Percentiles rank a stretch among this genome's conserved stretches.
Evolutionary conservation across 2,329 filamentous ascomycete genomes (phyloP).

Genomic region (Immersiporthe knoxdaviesiana): DNA sequence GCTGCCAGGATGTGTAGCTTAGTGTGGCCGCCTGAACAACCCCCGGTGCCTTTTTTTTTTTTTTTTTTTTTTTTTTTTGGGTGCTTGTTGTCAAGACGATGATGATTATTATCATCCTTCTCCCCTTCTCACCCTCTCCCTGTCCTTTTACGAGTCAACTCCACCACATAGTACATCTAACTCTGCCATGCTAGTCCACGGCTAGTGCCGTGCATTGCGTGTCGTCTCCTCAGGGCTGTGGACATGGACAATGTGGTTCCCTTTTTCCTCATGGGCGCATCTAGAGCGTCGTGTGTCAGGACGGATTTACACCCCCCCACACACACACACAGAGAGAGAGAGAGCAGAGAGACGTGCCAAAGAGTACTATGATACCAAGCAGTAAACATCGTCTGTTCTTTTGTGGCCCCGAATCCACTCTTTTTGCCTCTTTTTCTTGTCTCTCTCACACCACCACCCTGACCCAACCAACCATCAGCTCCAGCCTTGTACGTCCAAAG

Average conservation of each 20-base stretch:
- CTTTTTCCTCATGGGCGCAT: slow-evolving; percentile 19
- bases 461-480: neutral
- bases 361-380: no score
- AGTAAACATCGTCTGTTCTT: slow-evolving; percentile 26
- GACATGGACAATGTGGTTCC: slow-evolving; percentile 18
- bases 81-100: no score
- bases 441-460: neutral
- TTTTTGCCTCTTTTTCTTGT: neutral
- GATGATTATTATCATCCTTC: neutral
- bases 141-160: slow-evolving; percentile 9
- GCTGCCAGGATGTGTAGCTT: neutral
- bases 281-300: slow-evolving; percentile 31
- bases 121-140: slow-evolving; percentile 19
- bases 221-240: slow-evolving; percentile 17
- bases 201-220: slow-evolving; percentile 23
- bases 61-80: neutral
- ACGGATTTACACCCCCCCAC: slow-evolving; percentile 27
- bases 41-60: slow-evolving; percentile 3
- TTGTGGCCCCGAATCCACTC: slow-evolving; percentile 28
- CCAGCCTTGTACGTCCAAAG: neutral
- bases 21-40: neutral
- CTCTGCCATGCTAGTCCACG: slow-evolving; percentile 11
- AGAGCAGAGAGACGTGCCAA: no score
- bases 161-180: neutral
- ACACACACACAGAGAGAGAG: no score